Percentiles rank a stretch among this genome's conserved stretches.
phyloP scores from a whole-genome alignment of 2,329 filamentous ascomycete species.

The Colletotrichum sp. region DNA sequence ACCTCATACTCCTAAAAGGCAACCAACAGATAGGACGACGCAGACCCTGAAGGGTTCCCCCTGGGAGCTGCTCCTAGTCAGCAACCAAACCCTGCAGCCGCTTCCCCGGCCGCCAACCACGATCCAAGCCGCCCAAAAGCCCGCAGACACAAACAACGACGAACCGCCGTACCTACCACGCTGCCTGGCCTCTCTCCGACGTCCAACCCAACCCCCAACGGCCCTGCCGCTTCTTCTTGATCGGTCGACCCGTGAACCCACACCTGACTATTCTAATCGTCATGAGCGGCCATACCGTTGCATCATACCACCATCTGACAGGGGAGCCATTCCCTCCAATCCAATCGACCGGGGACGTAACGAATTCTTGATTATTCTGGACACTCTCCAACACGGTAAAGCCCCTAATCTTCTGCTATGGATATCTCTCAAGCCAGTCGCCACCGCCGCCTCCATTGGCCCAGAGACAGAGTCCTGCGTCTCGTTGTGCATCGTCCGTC shows the following conservation, averaged over 20 bases:
- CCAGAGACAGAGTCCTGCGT: neutral
- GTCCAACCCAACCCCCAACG: neutral
- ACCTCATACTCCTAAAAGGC: neutral
- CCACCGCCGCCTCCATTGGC: neutral
- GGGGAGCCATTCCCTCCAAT: neutral
- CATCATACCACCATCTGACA: neutral
- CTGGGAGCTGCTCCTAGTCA: neutral
- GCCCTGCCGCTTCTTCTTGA: neutral
- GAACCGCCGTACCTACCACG: neutral
- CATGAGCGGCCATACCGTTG: neutral
- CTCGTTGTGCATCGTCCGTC: neutral
- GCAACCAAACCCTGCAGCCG: neutral
- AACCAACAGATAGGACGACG: neutral
- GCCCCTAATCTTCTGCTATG: neutral
- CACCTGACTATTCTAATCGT: neutral
- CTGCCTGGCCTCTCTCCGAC: neutral
- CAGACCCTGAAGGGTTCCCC: neutral
- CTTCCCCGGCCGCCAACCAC: neutral
- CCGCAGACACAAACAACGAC: neutral
- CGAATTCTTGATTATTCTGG: neutral
- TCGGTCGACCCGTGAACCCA: neutral
- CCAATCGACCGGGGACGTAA: neutral
- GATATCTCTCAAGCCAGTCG: neutral
- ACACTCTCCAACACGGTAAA: neutral
- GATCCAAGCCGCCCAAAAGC: neutral